Base-by-base conservation (phyloP, 306 rosid genomes). In the Oxytropis ochrocephala region DNA sequence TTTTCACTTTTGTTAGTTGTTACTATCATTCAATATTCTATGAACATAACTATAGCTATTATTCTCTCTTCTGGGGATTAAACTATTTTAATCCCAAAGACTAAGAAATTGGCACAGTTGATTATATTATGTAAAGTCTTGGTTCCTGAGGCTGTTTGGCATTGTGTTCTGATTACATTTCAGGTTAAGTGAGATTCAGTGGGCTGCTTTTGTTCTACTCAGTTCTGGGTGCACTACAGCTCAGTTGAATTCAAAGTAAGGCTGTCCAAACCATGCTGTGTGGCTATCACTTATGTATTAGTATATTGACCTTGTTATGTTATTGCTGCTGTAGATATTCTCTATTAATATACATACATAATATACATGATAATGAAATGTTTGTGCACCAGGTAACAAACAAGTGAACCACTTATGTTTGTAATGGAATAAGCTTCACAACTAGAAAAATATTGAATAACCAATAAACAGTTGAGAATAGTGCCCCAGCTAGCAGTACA, bases 181-280 rank as follows among this genome's bases (percentile, higher is more conserved):
- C 89, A 94, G 97, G 91, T 84, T 94, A 83, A 94, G 95, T 66
- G 89, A 94, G 82, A 87, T 87, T 83, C 99, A 90, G 66, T 94
- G 97, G 97, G 99, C 97, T 10, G 99, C 99, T 74, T 94, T 91
- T 87, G 75, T 94, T 81, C 85, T 94, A 33, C 88, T 94, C 19
- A 88, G 86, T 78, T 96, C 92, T 39, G 97, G 97, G 64, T 94
- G 98, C 85, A 94, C 97, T 53, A 94, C 95, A 1, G 92, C 98
- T 19, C 95, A 94, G 73, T 85, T 94, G 67, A 90, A 90, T 72
- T 82, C 98, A 53, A 91, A 86, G 98, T 94, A 85, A 81, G 85
- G 64, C 66, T 52, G 43, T 72, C 32, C 50, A 73, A 59, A 49
- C 33, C 51, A 13, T 66, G 44, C 59, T 56, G 36, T 47, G 56